These are phyloP conservation scores for Tubosaeta brunneosetosa DNA, from an alignment of 768 basidiomycete species.

Conservation along the genomic window DNA sequence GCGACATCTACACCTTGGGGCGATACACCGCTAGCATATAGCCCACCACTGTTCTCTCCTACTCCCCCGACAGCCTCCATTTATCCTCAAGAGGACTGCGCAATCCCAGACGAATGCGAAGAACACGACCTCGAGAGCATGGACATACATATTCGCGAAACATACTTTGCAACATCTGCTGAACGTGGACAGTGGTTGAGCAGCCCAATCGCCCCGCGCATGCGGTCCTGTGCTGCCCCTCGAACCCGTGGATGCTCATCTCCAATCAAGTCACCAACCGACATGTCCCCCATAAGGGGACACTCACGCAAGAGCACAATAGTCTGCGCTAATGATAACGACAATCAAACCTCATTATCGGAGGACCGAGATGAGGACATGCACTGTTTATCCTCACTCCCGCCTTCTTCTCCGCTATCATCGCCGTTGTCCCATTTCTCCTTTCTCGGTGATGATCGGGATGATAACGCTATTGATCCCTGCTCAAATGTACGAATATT, in stretches of 20 bases:
- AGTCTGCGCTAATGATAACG: neutral
- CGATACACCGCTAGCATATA: neutral
- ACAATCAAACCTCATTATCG: neutral
- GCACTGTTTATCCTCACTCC: conserved; percentile 22
- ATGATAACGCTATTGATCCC: conserved; percentile 11
- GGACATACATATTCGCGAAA: conserved; percentile 38
- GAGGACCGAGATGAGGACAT: conserved; percentile 16
- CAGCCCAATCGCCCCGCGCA: conserved; percentile 38
- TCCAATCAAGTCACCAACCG: conserved; percentile 12
- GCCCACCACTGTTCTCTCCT: conserved; percentile 2
- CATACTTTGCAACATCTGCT: conserved; percentile 51
- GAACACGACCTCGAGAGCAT: conserved; percentile 32
- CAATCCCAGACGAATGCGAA: conserved; percentile 18
- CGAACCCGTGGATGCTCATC: conserved; percentile 21
- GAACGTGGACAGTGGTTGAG: conserved; percentile 58
- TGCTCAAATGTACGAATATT: conserved; percentile 28
- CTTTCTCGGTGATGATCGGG: conserved; percentile 28
- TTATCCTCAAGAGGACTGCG: conserved; percentile 12
- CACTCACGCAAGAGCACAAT: conserved; percentile 1
- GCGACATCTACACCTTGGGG: conserved; percentile 1
- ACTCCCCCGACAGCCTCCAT: neutral
- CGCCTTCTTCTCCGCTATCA: conserved; percentile 42
- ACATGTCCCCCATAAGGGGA: conserved; percentile 5
- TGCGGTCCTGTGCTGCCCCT: conserved; percentile 12
- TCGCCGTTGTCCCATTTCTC: conserved; percentile 39